Percentiles rank a stretch among this genome's conserved stretches.
Conservation (phyloP, 2,329 filamentous ascomycete species). For the Diaporthe caulivora region DNA sequence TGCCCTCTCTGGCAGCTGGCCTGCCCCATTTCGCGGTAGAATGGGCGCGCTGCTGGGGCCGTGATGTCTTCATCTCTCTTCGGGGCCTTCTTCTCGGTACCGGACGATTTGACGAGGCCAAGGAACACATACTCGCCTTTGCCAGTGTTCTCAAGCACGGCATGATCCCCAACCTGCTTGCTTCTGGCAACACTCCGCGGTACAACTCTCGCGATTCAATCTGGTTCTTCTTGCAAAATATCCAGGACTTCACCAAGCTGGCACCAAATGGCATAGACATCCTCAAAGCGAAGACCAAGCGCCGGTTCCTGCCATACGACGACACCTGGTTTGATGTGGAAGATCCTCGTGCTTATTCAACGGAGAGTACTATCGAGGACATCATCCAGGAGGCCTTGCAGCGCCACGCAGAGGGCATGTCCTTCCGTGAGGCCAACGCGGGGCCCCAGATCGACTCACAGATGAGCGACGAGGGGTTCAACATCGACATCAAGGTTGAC, state of each 20-base stretch:
- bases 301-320: constrained; percentile 93
- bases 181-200: constrained; percentile 85
- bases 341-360: constrained; percentile 87
- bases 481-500: constrained; percentile 90
- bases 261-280: constrained; percentile 82
- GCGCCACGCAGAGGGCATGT: constrained; percentile 89
- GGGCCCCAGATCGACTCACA: constrained; percentile 89
- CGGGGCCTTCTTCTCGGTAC: constrained; percentile 93
- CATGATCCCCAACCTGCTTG: constrained; percentile 95
- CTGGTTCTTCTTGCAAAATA: constrained; percentile 97
- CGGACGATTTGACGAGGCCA: constrained; percentile 87
- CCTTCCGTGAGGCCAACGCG: constrained; percentile 94
- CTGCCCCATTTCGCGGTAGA: constrained; percentile 93
- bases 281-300: constrained; percentile 80
- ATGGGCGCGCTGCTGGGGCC: constrained; percentile 97
- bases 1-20: constrained; percentile 90
- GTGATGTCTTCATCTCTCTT: constrained; percentile 96
- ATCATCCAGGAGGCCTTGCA: constrained; percentile 94
- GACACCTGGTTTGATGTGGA: constrained; percentile 92
- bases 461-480: constrained; percentile 93
- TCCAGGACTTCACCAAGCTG: constrained; percentile 90
- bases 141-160: constrained; percentile 97
- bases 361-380: constrained; percentile 85
- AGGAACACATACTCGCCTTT: constrained; percentile 94
- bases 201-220: constrained; percentile 98